Evolutionary conservation across 257 asterid genomes (phyloP).

Genomic region (Solanum raphanifolium): DNA sequence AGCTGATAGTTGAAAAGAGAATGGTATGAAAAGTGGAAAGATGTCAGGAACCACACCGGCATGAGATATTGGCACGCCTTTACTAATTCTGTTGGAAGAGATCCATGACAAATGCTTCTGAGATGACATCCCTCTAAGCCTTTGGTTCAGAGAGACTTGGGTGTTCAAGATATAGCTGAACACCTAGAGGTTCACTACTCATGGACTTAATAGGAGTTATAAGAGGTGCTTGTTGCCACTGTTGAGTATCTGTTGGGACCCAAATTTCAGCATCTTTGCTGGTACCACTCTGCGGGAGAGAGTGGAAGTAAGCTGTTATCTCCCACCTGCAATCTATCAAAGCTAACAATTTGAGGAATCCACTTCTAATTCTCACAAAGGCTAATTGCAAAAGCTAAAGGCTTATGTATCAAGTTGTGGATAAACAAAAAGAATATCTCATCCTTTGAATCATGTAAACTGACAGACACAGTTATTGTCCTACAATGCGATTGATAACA

Average conservation of each 20-base stretch:
- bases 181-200: constrained; percentile 70
- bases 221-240: constrained; percentile 73
- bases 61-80: not conserved
- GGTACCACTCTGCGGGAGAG: constrained; percentile 46
- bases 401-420: not conserved
- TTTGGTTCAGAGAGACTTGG: constrained; percentile 41
- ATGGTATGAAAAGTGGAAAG: not conserved
- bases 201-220: constrained; percentile 82
- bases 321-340: constrained; percentile 88
- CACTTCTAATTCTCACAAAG: not conserved
- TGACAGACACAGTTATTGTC: not conserved
- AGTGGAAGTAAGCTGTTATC: constrained; percentile 60
- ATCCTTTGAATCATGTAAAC: not conserved
- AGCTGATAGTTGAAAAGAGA: not conserved
- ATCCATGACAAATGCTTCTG: not conserved
- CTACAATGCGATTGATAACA: not conserved
- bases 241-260: constrained; percentile 74
- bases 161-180: constrained; percentile 81
- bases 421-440: not conserved
- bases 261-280: constrained; percentile 60
- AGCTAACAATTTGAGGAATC: not conserved
- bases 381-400: not conserved
- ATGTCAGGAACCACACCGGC: not conserved
- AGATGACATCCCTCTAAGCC: not conserved
- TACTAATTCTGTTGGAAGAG: not conserved